These are phyloP conservation scores for Eragrostis nindensis DNA, from an alignment of 176 grass and related monocot species.

Conservation along the genomic window DNA sequence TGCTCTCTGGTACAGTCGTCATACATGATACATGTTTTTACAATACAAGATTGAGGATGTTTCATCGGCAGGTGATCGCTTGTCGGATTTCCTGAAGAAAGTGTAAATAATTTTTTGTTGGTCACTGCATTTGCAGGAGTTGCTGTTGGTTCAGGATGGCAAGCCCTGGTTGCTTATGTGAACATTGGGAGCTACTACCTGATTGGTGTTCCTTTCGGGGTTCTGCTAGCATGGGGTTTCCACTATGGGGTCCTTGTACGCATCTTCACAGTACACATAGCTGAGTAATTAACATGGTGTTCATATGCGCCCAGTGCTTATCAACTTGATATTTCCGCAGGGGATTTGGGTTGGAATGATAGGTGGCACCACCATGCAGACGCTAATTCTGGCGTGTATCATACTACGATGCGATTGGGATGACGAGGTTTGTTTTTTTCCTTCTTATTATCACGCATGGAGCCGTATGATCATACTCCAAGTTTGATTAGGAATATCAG, in stretches of 20 bases:
- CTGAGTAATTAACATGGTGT: neutral
- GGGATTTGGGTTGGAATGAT: conserved; percentile 64
- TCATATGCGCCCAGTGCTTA: neutral
- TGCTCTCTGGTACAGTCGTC: conserved; percentile 41
- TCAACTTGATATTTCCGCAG: conserved; percentile 1
- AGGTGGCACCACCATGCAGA: conserved; percentile 45
- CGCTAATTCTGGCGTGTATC: conserved; percentile 37
- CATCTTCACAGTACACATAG: neutral
- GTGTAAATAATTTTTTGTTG: neutral
- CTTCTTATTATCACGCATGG: neutral
- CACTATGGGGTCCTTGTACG: conserved; percentile 45
- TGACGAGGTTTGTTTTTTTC: conserved; percentile 31
- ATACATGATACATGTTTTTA: too few relatives aligned
- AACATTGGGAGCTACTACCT: conserved; percentile 67
- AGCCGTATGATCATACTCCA: neutral
- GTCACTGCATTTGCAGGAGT: conserved; percentile 43
- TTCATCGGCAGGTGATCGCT: too few relatives aligned
- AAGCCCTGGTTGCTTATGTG: conserved; percentile 57
- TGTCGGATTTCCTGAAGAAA: too few relatives aligned
- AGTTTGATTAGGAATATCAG: neutral
- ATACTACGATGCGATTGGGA: conserved; percentile 48
- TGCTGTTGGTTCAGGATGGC: conserved; percentile 65
- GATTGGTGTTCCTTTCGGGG: conserved; percentile 48
- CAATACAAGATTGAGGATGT: too few relatives aligned
- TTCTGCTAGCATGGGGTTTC: conserved; percentile 50